Evolutionary conservation across 2,329 filamentous ascomycete species (phyloP).

Genomic region (Colletotrichum lentis): DNA sequence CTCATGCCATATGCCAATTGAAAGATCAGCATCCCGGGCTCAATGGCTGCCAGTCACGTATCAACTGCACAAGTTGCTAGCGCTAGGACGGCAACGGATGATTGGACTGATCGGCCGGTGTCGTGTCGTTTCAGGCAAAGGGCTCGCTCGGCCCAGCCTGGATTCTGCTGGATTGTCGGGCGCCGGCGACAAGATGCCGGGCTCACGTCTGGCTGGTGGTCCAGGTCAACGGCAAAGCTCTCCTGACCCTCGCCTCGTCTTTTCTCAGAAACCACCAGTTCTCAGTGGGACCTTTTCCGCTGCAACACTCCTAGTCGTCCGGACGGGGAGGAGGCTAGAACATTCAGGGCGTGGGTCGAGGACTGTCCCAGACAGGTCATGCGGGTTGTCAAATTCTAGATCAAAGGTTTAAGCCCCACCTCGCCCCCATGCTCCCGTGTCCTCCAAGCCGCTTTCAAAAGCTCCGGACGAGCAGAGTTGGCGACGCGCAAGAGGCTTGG

Average conservation of each 20-base stretch:
- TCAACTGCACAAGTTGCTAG: constrained; percentile 21
- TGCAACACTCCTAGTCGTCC: not conserved
- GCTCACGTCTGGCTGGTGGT: not conserved
- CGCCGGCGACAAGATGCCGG: constrained; percentile 17
- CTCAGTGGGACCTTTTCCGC: constrained; percentile 5
- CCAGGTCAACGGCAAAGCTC: not conserved
- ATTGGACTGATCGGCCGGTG: constrained; percentile 18
- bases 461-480: constrained; percentile 30
- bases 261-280: constrained; percentile 6
- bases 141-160: not conserved
- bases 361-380: constrained; percentile 34
- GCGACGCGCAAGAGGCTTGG: constrained; percentile 10
- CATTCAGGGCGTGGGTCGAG: constrained; percentile 20
- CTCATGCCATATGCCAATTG: constrained; percentile 22
- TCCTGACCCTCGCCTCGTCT: constrained; percentile 3
- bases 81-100: constrained; percentile 9
- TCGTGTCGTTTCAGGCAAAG: not conserved
- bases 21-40: constrained; percentile 27
- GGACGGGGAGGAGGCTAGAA: constrained; percentile 20
- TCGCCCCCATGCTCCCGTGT: not conserved
- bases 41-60: constrained; percentile 16
- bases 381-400: constrained; percentile 25
- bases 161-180: constrained; percentile 17
- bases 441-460: not conserved
- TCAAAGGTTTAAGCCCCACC: constrained; percentile 12